Percentiles rank a stretch among this genome's conserved stretches.
Conservation (phyloP, 495 filamentous ascomycete species). For the Melanomma pulvis-pyrius region DNA sequence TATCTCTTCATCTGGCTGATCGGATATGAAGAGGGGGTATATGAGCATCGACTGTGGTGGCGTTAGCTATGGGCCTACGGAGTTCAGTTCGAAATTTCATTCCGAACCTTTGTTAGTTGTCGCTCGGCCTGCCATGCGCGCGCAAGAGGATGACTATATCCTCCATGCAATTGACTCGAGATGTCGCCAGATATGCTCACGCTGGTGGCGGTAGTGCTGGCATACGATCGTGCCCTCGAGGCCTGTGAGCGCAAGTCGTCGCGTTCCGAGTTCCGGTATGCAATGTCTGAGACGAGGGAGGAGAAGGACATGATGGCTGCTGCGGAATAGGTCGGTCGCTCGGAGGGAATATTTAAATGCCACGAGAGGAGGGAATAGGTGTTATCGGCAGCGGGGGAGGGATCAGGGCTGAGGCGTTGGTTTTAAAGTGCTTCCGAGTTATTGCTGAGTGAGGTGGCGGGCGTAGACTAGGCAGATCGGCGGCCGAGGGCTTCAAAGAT, state of each 20-base stretch:
- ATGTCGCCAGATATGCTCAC: constrained; percentile 92
- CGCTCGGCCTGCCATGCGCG: constrained; percentile 94
- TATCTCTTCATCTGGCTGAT: constrained; percentile 88
- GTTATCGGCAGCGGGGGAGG: background rate
- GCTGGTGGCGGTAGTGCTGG: constrained; percentile 88
- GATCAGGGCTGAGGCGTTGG: background rate
- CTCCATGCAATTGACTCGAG: constrained; percentile 90
- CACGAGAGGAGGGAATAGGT: background rate
- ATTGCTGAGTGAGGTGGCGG: constrained; percentile 6
- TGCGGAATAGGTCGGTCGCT: background rate
- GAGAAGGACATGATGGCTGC: constrained; percentile 79
- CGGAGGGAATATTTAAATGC: background rate
- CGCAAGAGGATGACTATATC: constrained; percentile 89
- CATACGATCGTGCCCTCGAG: constrained; percentile 75
- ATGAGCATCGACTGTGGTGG: constrained; percentile 86
- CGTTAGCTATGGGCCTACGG: background rate
- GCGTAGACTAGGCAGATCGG: background rate
- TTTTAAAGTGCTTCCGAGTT: background rate
- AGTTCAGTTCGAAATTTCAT: background rate
- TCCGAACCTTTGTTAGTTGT: constrained; percentile 86
- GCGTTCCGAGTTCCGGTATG: constrained; percentile 65
- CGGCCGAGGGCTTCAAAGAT: background rate
- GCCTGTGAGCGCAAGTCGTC: constrained; percentile 67
- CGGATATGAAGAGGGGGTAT: constrained; percentile 94
- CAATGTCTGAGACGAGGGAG: constrained; percentile 81